Percentiles rank a stretch among this genome's conserved stretches.
phyloP scores from a whole-genome alignment of 257 asterid species.

The Solanum pennellii region DNA sequence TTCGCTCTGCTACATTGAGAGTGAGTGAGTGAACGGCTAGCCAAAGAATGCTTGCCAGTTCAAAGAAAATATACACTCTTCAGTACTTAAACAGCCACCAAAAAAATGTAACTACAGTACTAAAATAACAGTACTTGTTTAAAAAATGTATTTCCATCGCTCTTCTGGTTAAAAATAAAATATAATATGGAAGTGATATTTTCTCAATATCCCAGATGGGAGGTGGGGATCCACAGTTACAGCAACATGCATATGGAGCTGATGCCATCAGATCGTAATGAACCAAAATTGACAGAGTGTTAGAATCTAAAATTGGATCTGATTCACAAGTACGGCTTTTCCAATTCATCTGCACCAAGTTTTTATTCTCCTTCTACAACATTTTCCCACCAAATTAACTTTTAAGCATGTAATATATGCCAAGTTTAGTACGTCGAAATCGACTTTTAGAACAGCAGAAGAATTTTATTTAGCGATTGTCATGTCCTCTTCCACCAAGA shows the following conservation, averaged over 20 bases:
- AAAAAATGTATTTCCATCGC: background rate
- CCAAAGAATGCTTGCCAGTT: too few relatives aligned
- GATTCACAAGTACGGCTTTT: background rate
- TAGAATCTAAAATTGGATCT: background rate
- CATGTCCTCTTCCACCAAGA: background rate
- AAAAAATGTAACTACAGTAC: background rate
- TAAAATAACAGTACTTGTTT: background rate
- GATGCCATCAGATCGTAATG: background rate
- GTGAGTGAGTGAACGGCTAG: too few relatives aligned
- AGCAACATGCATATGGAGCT: background rate
- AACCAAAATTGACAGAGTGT: background rate
- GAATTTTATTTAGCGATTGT: constrained; percentile 4
- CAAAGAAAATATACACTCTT: background rate
- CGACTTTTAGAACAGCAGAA: constrained; percentile 10
- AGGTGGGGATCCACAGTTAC: background rate
- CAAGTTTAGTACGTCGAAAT: constrained; percentile 15
- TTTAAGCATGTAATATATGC: constrained; percentile 23
- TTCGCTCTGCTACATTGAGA: too few relatives aligned
- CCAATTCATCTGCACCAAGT: constrained; percentile 12
- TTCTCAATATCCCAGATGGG: background rate
- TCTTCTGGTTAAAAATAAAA: background rate
- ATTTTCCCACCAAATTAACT: constrained; percentile 1
- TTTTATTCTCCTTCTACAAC: constrained; percentile 26
- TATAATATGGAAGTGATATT: background rate
- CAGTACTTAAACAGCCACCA: background rate